phyloP scores from a whole-genome alignment of 306 rosid genomes.

The Prosopis cineraria region DNA sequence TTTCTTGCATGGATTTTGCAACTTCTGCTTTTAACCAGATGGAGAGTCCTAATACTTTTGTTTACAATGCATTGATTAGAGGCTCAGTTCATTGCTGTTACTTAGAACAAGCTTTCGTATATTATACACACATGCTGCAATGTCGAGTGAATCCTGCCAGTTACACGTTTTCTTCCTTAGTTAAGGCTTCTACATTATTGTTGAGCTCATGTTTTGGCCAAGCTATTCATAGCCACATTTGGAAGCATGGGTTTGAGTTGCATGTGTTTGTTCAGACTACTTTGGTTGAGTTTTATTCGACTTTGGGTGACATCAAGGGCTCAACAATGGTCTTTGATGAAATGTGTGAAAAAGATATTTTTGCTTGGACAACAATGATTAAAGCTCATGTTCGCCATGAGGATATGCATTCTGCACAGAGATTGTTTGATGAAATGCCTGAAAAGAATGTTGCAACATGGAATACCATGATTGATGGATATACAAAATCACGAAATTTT shows the following conservation, averaged over 20 bases:
- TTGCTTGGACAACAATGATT: constrained; percentile 78
- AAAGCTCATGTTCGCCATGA: constrained; percentile 47
- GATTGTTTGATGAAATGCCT: constrained; percentile 60
- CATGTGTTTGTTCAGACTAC: constrained; percentile 76
- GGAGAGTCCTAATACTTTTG: constrained; percentile 59
- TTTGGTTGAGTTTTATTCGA: constrained; percentile 66
- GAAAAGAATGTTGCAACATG: constrained; percentile 60
- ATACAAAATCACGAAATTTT: constrained; percentile 53
- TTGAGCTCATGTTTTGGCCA: constrained; percentile 44
- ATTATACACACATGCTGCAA: constrained; percentile 52
- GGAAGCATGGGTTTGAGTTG: constrained; percentile 64
- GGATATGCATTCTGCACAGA: constrained; percentile 57
- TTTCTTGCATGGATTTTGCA: constrained; percentile 35
- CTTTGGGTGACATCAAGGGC: constrained; percentile 34
- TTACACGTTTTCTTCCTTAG: constrained; percentile 64
- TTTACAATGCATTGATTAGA: constrained; percentile 70
- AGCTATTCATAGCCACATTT: constrained; percentile 60
- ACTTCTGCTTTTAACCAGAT: constrained; percentile 53
- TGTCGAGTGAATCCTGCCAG: constrained; percentile 55
- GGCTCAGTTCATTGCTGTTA: constrained; percentile 49
- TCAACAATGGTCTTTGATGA: constrained; percentile 64
- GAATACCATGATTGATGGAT: constrained; percentile 82
- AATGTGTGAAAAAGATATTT: constrained; percentile 64
- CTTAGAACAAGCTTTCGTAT: constrained; percentile 47
- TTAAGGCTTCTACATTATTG: constrained; percentile 61